Base-by-base conservation (phyloP, 768 basidiomycete genomes). In the Tephrocybe rancida region DNA sequence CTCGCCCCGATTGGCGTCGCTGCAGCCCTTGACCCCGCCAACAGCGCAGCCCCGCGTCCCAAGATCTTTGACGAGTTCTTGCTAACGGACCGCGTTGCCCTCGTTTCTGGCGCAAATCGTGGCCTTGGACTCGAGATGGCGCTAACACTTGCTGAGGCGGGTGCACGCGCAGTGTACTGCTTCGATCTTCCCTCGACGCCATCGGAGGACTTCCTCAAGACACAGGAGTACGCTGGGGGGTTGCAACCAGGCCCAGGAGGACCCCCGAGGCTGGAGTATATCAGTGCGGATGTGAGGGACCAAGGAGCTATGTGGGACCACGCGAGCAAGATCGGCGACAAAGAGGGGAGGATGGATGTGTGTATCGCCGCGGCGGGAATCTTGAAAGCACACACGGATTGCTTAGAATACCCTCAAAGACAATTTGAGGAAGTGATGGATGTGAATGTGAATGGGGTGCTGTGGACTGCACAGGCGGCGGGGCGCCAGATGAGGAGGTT, bases 101-200 rank as follows among this genome's bases (percentile, higher is more conserved):
- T 87, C 38, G 82, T 88, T 25, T 82, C 86, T 0, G 86, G 86
- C 5, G 86, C 78, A 0, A 82, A 85, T 55, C 71, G 86, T 27
- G 86, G 90, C 0, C 79, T 92, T 14, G 91, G 91, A 2, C 81
- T 93, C n/a, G 91, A 93, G 71, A 87, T 88, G 85, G 88, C 88
- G 30, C 71, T 91, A 49, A 82, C 85, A 3, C 71, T 92, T 37
- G 80, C 80, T 38, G 90, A 92, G 70, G 85, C 82, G 13, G 90
- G 90, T 29, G 87, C 86, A 5, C 76, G 81, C 7, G 84, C 76
- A 0, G 76, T 89, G 16, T 89, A 90, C 67, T 88, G 86, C 64
- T 70, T 88, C 11, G 88, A 90, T 65, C 72, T 89, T 9, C 80
- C 86, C 1, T 55, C 64, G 34, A 65, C 67, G 32, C 82, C 88